A percentile compares a stretch with the other conserved stretches of the same genome.
Evolutionary conservation across 2,329 filamentous ascomycete genomes (phyloP).

Genomic region (Cordyceps javanica): DNA sequence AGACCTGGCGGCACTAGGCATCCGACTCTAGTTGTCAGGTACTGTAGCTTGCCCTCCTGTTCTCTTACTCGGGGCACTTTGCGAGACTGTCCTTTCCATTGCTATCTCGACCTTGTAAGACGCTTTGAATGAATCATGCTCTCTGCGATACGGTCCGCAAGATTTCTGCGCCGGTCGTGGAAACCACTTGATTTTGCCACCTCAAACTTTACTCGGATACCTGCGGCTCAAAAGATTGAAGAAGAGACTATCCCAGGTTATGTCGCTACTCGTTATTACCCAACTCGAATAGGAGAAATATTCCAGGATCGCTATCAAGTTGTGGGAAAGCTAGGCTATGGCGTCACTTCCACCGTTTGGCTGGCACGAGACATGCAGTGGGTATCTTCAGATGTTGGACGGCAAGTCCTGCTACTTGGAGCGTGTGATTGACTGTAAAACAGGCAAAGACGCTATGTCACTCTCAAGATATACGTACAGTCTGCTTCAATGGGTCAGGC

Average conservation of each 20-base stretch:
- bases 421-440: background rate
- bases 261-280: slow-evolving; percentile 19
- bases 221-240: slow-evolving; percentile 15
- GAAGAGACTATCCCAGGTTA: slow-evolving; percentile 21
- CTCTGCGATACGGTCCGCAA: no score
- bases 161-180: background rate
- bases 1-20: no score
- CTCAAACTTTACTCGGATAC: slow-evolving; percentile 11
- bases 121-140: no score
- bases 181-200: background rate
- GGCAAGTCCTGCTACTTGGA: no score
- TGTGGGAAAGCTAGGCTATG: slow-evolving; percentile 22
- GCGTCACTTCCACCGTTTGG: slow-evolving; percentile 22
- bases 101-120: no score
- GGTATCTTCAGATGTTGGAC: background rate
- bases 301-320: slow-evolving; percentile 20
- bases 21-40: no score
- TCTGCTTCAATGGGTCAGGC: slow-evolving; percentile 20
- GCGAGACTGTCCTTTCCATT: no score
- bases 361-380: slow-evolving; percentile 20
- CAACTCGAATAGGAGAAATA: slow-evolving; percentile 19
- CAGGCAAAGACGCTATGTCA: slow-evolving; percentile 22
- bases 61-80: no score
- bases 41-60: no score
- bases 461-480: slow-evolving; percentile 27